Evolutionary conservation across 768 basidiomycete genomes (phyloP).

Genomic region (Dictyophora rubrovolvata): DNA sequence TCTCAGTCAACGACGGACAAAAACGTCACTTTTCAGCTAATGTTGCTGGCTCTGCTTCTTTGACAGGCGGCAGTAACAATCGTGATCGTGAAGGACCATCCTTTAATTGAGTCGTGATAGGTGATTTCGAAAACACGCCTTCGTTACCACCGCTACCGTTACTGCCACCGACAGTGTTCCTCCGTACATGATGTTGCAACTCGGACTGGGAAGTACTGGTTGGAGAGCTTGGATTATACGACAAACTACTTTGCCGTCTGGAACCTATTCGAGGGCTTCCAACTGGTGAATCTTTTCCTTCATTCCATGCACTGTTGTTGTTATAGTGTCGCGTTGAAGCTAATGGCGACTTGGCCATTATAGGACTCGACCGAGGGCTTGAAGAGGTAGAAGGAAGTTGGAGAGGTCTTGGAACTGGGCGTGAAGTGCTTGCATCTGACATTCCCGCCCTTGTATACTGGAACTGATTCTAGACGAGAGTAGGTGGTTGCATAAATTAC

Average conservation of each 20-base stretch:
- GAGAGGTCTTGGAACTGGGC: conserved; percentile 6
- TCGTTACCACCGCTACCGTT: conserved; percentile 23
- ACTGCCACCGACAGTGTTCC: conserved; percentile 8
- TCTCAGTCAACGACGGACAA: not conserved
- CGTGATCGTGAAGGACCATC: not conserved
- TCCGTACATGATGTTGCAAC: not conserved
- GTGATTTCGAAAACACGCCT: conserved; percentile 15
- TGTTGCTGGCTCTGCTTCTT: conserved; percentile 34
- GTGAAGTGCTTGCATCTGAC: conserved; percentile 1
- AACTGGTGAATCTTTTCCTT: not conserved
- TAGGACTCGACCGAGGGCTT: not conserved
- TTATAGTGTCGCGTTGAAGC: not conserved
- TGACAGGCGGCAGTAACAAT: not conserved
- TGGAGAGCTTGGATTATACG: conserved; percentile 2
- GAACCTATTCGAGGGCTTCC: not conserved
- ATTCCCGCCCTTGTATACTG: not conserved
- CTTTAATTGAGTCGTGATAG: conserved; percentile 19
- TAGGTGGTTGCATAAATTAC: not conserved
- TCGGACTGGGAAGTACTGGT: not conserved
- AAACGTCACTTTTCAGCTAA: conserved; percentile 55
- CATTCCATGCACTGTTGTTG: not conserved
- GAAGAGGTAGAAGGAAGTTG: not conserved
- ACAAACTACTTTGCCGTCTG: conserved; percentile 4
- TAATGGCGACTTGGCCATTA: not conserved
- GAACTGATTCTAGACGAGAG: not conserved